Base-by-base conservation (phyloP, 257 asterid genomes). In the Ligustrum vulgare region DNA sequence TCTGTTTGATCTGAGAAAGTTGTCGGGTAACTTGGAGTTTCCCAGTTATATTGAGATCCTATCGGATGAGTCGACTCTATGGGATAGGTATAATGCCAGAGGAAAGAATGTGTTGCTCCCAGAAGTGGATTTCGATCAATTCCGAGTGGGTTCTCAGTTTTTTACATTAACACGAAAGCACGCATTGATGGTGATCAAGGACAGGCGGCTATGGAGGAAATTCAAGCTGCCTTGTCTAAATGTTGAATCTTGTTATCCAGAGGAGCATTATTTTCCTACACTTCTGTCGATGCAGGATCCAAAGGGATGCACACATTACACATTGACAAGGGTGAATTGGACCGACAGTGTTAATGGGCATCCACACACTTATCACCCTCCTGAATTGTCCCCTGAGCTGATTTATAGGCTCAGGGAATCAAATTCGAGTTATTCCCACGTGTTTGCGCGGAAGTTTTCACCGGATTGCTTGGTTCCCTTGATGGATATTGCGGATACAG, bases 251-350 rank as follows among this genome's bases (percentile, higher is more conserved):
- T 93, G 98, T 78, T 91, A 91, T 65, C 96, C 98, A 0, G 98
- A 93, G 78, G 98, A 93, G 82, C 98, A 93, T 72, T 93, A 93
- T 86, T 91, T 93, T 72, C 98, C 98, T 13, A 93, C 98, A 0
- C 82, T 93, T 69, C 41, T 93, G 54, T 85, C 97, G 31, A 93
- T 90, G 97, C 83, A 72, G 84, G 97, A 93, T 87, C 88, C 87
- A 3, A 80, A 86, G 15, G 90, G 90, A 4, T 90, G 96, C 65
- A 79, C 90, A 23, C 77, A 76, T 1, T 89, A 73, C 69, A 90
- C 98, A 60, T 74, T 93, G 71, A 93, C 98, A n/a, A 79, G 89
- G 75, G 97, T 93, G 49, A 91, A 93, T 84, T 93, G 98, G 98
- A 93, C 96, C 0, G 95, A 84, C 41, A 81, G 86, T 34, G 88